Base-by-base conservation (phyloP, 2,329 filamentous ascomycete genomes). In the Fusarium protoensiforme region DNA sequence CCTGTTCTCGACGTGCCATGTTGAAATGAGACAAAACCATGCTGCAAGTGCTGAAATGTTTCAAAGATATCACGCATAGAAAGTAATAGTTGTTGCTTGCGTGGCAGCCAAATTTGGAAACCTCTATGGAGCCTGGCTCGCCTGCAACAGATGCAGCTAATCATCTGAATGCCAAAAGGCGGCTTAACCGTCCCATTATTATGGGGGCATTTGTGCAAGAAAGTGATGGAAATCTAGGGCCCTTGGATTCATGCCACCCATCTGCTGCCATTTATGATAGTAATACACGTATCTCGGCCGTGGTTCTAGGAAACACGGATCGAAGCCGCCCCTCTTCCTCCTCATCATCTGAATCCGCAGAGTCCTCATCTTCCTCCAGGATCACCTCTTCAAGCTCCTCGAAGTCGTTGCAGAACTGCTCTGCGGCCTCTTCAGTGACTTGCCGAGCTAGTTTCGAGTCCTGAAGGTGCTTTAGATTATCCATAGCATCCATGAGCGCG, bases 401-500 rank as follows among this genome's bases (percentile, higher is more conserved):
- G 82, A 98, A 99, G 77, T 96, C 93, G 35, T 89, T 87, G 75
- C 95, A 97, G 83, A 99, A 99, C 61, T 85, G 88, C 75, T 94
- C 92, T 1, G 95, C 93, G 0, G 95, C 96, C 72, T 93, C 90
- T 76, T 97, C 94, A 0, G 94, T 96, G 57, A 98, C 89, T 54
- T 91, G 87, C 56, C 94, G 90, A 16, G 93, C 92, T 65, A 97
- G 84, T 13, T 87, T 87, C 1, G 93, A 89, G 77, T 94, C 93
- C 70, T 93, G 91, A 2, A 99, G 84, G 46, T 90, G 86, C 72
- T 92, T 92, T 29, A 98, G 82, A 68, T 94, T 94, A 59, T 96
- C 93, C 76, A 94, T 91, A 4, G 95, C 95, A 80, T 99, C 96
- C 87, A 98, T 96, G 33, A 98, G 87, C 4, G 96, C 96, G 1